These are phyloP conservation scores for Rhodamnia argentea DNA, from an alignment of 345 rosid genomes.

Conservation along the genomic window DNA sequence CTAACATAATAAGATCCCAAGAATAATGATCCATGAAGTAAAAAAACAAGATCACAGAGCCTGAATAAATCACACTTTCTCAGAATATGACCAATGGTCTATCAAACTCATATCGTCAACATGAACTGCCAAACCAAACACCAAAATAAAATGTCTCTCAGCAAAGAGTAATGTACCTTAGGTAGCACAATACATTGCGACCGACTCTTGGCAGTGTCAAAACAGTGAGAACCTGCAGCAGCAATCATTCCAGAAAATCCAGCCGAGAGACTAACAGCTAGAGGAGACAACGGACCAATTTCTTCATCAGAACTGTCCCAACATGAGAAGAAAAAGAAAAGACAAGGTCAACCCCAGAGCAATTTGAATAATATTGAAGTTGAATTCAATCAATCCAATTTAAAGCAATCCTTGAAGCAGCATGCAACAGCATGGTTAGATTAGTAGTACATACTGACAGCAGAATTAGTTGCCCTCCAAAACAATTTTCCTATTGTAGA, in stretches of 20 bases:
- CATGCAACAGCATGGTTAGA: not conserved
- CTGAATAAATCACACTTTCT: not conserved
- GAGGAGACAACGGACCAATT: slow-evolving; percentile 61
- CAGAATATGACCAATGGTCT: not conserved
- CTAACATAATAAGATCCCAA: not conserved
- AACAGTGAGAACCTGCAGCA: slow-evolving; percentile 89
- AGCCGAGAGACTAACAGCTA: slow-evolving; percentile 64
- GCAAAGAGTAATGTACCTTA: slow-evolving; percentile 33
- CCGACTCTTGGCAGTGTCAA: slow-evolving; percentile 80
- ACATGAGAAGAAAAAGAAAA: not conserved
- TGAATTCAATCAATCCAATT: not conserved
- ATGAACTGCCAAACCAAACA: not conserved
- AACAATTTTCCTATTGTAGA: not conserved
- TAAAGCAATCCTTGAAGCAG: not conserved
- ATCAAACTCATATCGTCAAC: not conserved
- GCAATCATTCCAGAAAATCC: slow-evolving; percentile 75
- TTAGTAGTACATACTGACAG: not conserved
- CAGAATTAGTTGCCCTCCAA: not conserved
- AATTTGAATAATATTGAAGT: not conserved
- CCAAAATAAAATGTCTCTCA: not conserved
- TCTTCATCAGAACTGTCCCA: slow-evolving; percentile 56
- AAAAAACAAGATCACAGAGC: not conserved
- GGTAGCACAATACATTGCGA: slow-evolving; percentile 82
- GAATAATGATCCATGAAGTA: not conserved
- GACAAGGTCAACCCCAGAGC: not conserved